Conservation (phyloP, 2,329 filamentous ascomycete genomes). For the Neodidymelliopsis sp. region DNA sequence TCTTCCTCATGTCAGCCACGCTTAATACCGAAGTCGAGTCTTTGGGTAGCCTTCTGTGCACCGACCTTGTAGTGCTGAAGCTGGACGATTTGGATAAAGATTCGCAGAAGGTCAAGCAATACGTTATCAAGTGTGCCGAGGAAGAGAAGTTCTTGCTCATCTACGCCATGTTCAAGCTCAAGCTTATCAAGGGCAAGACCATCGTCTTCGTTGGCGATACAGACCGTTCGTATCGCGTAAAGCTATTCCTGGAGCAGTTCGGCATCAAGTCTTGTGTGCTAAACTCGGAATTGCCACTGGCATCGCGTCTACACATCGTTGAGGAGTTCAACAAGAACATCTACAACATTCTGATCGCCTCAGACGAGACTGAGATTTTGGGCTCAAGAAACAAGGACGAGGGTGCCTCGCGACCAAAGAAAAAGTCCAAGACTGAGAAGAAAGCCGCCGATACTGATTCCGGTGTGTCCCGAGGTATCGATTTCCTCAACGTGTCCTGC, state of each 20-base stretch:
- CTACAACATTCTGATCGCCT: conserved; percentile 97
- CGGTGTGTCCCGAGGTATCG: conserved; percentile 93
- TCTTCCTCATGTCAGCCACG: conserved; percentile 92
- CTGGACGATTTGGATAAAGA: conserved; percentile 83
- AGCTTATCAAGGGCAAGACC: conserved; percentile 91
- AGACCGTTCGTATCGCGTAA: conserved; percentile 88
- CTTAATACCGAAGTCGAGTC: conserved; percentile 86
- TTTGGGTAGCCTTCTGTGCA: conserved; percentile 84
- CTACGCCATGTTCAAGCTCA: conserved; percentile 94
- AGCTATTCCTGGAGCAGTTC: conserved; percentile 96
- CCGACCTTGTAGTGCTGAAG: conserved; percentile 79
- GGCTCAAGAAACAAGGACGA: conserved; percentile 58
- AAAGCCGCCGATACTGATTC: conserved; percentile 82
- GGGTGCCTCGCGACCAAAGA: conserved; percentile 50
- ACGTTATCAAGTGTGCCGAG: conserved; percentile 90
- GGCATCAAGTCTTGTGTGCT: conserved; percentile 91
- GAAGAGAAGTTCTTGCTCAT: conserved; percentile 95
- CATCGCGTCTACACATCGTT: conserved; percentile 91
- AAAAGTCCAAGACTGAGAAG: conserved; percentile 64
- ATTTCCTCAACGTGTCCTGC: conserved; percentile 84
- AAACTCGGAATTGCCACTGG: conserved; percentile 93
- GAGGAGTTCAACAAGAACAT: conserved; percentile 97
- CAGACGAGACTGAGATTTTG: conserved; percentile 86
- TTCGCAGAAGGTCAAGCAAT: conserved; percentile 81
- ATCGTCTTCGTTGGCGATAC: conserved; percentile 86